Evolutionary conservation across 352 stramenopile genomes (phyloP).

Genomic region (Phytophthora megakarya): DNA sequence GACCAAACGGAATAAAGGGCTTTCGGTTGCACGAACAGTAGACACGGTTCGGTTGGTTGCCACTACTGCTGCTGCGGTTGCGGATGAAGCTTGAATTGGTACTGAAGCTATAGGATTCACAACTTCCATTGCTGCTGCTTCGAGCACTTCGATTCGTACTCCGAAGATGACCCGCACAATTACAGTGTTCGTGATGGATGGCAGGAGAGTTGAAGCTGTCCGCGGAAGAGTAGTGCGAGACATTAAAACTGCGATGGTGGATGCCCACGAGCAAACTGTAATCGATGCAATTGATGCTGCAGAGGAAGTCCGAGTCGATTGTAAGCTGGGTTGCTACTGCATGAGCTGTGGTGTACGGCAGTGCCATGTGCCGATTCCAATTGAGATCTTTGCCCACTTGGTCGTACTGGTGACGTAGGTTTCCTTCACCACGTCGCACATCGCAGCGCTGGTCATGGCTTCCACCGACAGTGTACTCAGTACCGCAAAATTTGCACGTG

Average conservation of each 20-base stretch:
- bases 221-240: conserved; percentile 72
- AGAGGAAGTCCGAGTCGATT: conserved; percentile 90
- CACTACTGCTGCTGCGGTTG: conserved; percentile 36
- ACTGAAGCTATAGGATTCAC: conserved; percentile 26
- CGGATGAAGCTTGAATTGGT: conserved; percentile 35
- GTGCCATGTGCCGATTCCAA: conserved; percentile 82
- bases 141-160: conserved; percentile 22
- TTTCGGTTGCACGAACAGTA: conserved; percentile 45
- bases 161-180: conserved; percentile 24
- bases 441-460: conserved; percentile 73
- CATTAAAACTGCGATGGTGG: conserved; percentile 89
- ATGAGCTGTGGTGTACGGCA: conserved; percentile 55
- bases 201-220: conserved; percentile 47
- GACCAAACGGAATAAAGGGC: conserved; percentile 52
- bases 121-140: conserved; percentile 35
- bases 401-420: conserved; percentile 77
- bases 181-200: conserved; percentile 31
- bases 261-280: conserved; percentile 95
- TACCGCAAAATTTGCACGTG: conserved; percentile 76
- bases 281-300: conserved; percentile 94
- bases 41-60: conserved; percentile 20
- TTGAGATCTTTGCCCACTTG: conserved; percentile 86
- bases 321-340: conserved; percentile 76
- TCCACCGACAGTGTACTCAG: conserved; percentile 68
- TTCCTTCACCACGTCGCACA: conserved; percentile 66